Evolutionary conservation across 306 rosid species (phyloP).

Genomic region (Vachellia pachyceras): DNA sequence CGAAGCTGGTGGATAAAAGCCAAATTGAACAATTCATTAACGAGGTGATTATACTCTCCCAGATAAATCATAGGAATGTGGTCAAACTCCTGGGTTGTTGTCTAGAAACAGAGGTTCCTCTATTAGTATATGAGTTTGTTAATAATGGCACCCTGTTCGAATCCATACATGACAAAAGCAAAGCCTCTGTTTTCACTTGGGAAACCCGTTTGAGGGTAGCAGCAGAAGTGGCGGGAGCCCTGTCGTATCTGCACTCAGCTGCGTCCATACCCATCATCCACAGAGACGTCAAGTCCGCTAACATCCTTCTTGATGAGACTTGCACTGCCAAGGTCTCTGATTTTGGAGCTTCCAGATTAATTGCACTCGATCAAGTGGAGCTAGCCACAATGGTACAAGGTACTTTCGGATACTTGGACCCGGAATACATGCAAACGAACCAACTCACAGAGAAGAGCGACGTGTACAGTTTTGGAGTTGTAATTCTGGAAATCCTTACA

Average conservation of each 20-base stretch:
- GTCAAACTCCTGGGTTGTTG: slow-evolving; percentile 32
- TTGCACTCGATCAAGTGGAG: slow-evolving; percentile 51
- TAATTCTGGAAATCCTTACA: slow-evolving; percentile 49
- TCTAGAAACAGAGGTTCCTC: slow-evolving; percentile 28
- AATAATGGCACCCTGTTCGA: slow-evolving; percentile 34
- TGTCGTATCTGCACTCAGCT: slow-evolving; percentile 41
- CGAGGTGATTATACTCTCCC: slow-evolving; percentile 23
- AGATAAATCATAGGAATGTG: slow-evolving; percentile 32
- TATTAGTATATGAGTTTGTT: slow-evolving; percentile 30
- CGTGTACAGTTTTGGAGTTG: slow-evolving; percentile 61
- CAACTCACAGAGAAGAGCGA: slow-evolving; percentile 56
- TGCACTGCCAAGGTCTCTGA: background rate
- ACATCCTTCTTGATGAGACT: slow-evolving; percentile 44
- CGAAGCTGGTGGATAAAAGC: slow-evolving; percentile 1
- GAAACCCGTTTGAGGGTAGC: slow-evolving; percentile 39
- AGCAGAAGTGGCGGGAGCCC: slow-evolving; percentile 42
- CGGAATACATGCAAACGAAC: slow-evolving; percentile 47
- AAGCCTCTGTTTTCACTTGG: background rate
- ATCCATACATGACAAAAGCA: slow-evolving; percentile 7
- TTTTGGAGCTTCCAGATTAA: slow-evolving; percentile 55
- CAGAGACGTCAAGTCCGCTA: slow-evolving; percentile 48
- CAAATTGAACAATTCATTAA: slow-evolving; percentile 23
- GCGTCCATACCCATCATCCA: slow-evolving; percentile 49
- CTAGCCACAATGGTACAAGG: slow-evolving; percentile 56
- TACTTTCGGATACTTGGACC: slow-evolving; percentile 55